A percentile compares a stretch with the other conserved stretches of the same genome.
phyloP scores from a whole-genome alignment of 176 grass and related monocot genomes.

The Areca catechu region DNA sequence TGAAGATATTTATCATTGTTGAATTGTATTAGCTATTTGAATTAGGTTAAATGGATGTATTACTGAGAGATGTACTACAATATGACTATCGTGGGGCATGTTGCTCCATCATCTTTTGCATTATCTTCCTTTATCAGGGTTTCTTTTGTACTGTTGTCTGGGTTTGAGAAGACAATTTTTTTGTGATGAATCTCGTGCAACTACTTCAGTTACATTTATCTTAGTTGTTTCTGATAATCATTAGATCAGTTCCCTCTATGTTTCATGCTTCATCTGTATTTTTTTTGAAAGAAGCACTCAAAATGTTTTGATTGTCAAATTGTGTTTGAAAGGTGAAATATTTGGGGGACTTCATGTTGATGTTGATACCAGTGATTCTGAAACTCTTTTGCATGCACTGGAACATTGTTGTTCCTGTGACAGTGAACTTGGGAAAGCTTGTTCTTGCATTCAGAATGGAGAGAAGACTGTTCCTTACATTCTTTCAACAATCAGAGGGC shows the following conservation, averaged over 20 bases:
- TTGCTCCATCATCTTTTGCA: too few relatives aligned
- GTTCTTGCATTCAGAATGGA: constrained; percentile 17
- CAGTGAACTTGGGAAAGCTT: constrained; percentile 19
- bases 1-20: too few relatives aligned
- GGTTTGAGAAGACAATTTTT: too few relatives aligned
- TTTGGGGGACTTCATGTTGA: constrained; percentile 65
- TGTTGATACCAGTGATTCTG: constrained; percentile 53
- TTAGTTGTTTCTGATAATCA: too few relatives aligned
- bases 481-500: constrained; percentile 69
- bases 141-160: too few relatives aligned
- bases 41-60: too few relatives aligned
- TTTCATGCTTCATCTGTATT: not conserved
- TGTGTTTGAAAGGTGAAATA: constrained; percentile 52
- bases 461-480: constrained; percentile 39
- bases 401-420: constrained; percentile 50
- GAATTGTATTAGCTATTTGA: too few relatives aligned
- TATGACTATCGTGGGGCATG: too few relatives aligned
- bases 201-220: too few relatives aligned
- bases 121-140: too few relatives aligned
- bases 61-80: too few relatives aligned
- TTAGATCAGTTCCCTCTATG: not conserved
- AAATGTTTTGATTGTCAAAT: not conserved
- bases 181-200: too few relatives aligned
- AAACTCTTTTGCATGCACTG: constrained; percentile 50
- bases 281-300: not conserved